Conservation (phyloP, 805 yeast species). For the Lipomyces sp. region DNA sequence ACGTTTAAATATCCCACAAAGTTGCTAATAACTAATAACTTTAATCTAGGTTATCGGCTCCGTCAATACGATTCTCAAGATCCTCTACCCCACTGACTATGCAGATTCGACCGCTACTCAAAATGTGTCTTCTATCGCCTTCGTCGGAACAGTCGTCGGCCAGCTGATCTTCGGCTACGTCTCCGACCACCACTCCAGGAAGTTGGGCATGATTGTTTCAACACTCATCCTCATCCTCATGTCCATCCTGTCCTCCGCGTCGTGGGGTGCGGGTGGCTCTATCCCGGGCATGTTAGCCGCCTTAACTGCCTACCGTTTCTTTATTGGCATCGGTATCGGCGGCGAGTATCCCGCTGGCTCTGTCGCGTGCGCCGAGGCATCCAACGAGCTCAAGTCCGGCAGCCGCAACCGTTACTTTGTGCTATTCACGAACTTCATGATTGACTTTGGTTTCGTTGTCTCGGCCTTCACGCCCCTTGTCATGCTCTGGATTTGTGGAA, state of each 20-base stretch:
- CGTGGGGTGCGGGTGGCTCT: constrained; percentile 79
- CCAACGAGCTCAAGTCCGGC: constrained; percentile 77
- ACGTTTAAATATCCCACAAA: not conserved
- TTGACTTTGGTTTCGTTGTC: constrained; percentile 83
- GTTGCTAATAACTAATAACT: not conserved
- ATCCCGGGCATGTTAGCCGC: constrained; percentile 82
- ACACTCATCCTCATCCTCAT: constrained; percentile 75
- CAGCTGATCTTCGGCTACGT: constrained; percentile 79
- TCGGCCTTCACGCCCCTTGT: constrained; percentile 87
- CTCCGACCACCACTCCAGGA: constrained; percentile 81
- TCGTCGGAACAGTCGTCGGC: constrained; percentile 90
- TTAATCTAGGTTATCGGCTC: constrained; percentile 62
- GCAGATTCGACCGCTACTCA: constrained; percentile 68
- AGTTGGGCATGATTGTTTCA: constrained; percentile 79
- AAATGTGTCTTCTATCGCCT: constrained; percentile 85
- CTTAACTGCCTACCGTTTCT: constrained; percentile 80
- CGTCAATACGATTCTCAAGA: constrained; percentile 69
- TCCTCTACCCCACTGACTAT: constrained; percentile 68
- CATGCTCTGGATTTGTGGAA: constrained; percentile 77
- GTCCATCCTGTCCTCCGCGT: constrained; percentile 78
- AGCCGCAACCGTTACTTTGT: constrained; percentile 85
- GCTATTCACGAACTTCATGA: constrained; percentile 87
- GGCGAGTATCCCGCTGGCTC: constrained; percentile 95
- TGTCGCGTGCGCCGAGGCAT: constrained; percentile 91
- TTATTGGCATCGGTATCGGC: constrained; percentile 90